Conservation (phyloP, 441 rosid species). For the Croton setiger region DNA sequence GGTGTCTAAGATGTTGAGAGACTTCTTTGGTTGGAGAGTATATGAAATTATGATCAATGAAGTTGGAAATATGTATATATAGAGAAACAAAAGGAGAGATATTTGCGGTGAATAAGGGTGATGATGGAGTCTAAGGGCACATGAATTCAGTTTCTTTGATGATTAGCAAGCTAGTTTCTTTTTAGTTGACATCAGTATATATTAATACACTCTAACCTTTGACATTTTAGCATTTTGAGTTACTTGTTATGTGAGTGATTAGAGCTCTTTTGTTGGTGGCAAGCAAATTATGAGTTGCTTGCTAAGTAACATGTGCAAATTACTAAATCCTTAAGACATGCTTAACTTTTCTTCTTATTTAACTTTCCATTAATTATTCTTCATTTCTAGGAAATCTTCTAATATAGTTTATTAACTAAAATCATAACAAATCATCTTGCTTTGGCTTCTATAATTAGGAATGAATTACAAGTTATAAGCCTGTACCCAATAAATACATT, state of each 20-base stretch:
- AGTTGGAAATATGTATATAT: background rate
- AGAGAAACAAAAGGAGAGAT: conserved; percentile 1
- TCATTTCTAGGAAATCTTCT: background rate
- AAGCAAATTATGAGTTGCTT: conserved; percentile 25
- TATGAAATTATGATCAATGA: background rate
- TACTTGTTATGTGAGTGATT: conserved; percentile 31
- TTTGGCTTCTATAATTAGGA: no score
- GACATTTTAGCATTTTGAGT: background rate
- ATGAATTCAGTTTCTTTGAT: conserved; percentile 12
- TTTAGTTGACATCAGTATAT: background rate
- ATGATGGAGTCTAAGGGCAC: conserved; percentile 28
- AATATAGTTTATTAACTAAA: background rate
- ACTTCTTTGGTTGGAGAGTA: background rate
- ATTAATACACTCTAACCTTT: background rate
- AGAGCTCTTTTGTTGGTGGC: conserved; percentile 20
- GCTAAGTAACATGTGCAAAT: conserved; percentile 33
- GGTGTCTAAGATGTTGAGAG: background rate
- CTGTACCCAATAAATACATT: no score
- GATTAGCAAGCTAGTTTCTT: background rate
- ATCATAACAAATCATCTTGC: background rate
- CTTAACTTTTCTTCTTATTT: conserved; percentile 13
- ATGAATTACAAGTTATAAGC: no score
- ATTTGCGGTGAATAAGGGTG: conserved; percentile 21
- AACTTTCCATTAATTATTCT: background rate
- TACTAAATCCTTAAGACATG: conserved; percentile 36